Evolutionary conservation across 202 grass and related monocot genomes (phyloP), one percentile per base, ranked within the genome.

Genomic region (Schoenoplectus triqueter): DNA sequence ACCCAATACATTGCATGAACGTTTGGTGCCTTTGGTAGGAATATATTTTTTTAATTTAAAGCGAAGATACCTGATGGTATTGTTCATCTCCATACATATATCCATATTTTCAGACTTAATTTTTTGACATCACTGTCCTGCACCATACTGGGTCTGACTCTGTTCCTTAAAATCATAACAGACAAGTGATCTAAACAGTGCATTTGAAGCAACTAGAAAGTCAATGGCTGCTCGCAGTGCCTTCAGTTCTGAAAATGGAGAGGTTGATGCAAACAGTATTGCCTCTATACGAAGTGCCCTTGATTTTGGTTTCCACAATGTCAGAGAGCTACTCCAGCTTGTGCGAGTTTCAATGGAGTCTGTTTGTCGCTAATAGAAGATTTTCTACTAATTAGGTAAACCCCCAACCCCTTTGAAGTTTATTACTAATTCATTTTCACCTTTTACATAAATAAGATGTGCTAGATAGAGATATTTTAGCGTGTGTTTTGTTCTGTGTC

Each of bases 161-260:
- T 41, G 42, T 55, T 90, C 86, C 63, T 85, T 42, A 73, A 71
- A 6, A 85, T 64, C 87, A 86, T 86, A 31, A 57, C 89, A 99
- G 96, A 92, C 91, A 85, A 93, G 92, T 50, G 93, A 94, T 88
- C 67, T 92, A 78, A 98, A 89, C 67, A 76, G 88, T 84, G 95
- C 93, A 42, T 95, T 98, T 14, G 95, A 98, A 78, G 95, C 95
- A 62, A 95, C 93, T 87, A 90, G 89, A 84, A 98, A 98, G 86
- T 98, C 93, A 45, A 90, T 91, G 39, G 84, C 81, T 42, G 90
- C 95, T 84, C 86, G 95, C 69, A 72, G 91, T 84, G 88, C 91
- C 76, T 88, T 92, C 85, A 89, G n/a, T 83, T 85, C 93, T 82
- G 89, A 89, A 89, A 92, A 92, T 81, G 90, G 88, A 66, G 76